Evolutionary conservation across 2,329 filamentous ascomycete genomes (phyloP), one percentile per base, ranked within the genome.

Genomic region (Colletotrichum incanum): DNA sequence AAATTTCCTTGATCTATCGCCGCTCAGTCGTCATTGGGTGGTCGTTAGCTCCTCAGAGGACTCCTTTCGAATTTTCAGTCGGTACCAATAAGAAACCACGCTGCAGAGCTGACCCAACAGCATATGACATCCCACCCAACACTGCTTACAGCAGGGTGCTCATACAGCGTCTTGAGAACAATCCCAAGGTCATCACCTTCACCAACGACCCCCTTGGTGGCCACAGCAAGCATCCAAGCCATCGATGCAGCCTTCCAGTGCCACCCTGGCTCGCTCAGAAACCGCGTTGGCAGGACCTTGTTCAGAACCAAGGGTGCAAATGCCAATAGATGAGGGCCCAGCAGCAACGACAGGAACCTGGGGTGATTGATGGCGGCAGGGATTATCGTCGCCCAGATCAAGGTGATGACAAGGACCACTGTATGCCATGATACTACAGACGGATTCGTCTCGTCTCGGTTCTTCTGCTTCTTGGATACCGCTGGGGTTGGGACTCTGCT

Each of bases 101-200:
- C 59, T 3, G 34, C 61, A 34, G 73, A 76, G 23, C 75, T 77
- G 1, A 73, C 31, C 77, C 76, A 79, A 52, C 76, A 79, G 58
- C 75, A 77, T 6, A 79, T 75, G 18, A 77, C 77, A 64, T 78
- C 77, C 75, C 76, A 78, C 0, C 77, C 74, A 23, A 78, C 77
- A 28, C 76, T 77, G 54, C 75, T 78, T 7, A 78, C 75, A 5
- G 76, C 76, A 0, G 77, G 77, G 45, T 78, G 77, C 52, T 76
- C 74, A 50, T 77, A 70, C 5, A 79, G 54, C 3, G 76, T 74
- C 1, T 8, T 23, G 0, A 64, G 1, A 8, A 76, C 50, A 3
- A 73, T 8, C 5, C 14, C 56, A n/a, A 73, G 61, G n/a, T 62
- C 62, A 1, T 60, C 49, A 0, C 73, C 73, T 12, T 74, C 58